Evolutionary conservation across 768 basidiomycete species (phyloP).

Genomic region (Trametes sanguinea): DNA sequence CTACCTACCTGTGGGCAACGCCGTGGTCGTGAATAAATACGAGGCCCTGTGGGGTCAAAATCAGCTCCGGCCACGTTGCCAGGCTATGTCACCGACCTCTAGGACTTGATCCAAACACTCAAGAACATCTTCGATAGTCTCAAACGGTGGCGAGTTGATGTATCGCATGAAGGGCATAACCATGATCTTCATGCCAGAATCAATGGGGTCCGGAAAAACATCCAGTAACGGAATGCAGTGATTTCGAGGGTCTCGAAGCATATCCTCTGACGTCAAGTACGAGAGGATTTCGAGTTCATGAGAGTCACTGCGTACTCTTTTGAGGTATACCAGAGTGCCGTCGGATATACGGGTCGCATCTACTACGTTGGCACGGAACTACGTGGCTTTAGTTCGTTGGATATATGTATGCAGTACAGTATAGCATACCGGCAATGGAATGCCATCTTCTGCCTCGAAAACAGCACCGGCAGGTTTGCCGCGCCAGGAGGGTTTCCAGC

Average conservation of each 20-base stretch:
- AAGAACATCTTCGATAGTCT: neutral
- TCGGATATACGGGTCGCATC: conserved; percentile 27
- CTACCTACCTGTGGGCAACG: conserved; percentile 24
- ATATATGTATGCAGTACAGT: neutral
- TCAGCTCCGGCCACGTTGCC: too few relatives aligned
- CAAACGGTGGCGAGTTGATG: neutral
- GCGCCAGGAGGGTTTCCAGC: conserved; percentile 37
- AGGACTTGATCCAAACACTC: conserved; percentile 5
- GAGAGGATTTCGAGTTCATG: conserved; percentile 17
- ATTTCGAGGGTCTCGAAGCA: conserved; percentile 22
- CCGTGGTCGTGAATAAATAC: conserved; percentile 24
- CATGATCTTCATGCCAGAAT: neutral
- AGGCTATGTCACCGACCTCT: neutral
- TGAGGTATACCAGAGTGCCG: conserved; percentile 21
- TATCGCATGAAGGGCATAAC: neutral
- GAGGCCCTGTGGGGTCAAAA: conserved; percentile 17
- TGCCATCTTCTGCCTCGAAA: conserved; percentile 1
- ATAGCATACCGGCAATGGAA: neutral
- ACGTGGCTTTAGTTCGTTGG: too few relatives aligned
- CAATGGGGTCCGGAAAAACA: conserved; percentile 1
- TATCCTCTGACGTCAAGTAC: conserved; percentile 9
- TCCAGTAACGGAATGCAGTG: conserved; percentile 30
- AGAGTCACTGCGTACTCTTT: conserved; percentile 2
- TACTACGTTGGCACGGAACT: conserved; percentile 8
- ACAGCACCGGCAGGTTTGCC: neutral